These are phyloP conservation scores for Chlorella variabilis DNA, from an alignment of 163 green algal genomes.

Conservation along the genomic window DNA sequence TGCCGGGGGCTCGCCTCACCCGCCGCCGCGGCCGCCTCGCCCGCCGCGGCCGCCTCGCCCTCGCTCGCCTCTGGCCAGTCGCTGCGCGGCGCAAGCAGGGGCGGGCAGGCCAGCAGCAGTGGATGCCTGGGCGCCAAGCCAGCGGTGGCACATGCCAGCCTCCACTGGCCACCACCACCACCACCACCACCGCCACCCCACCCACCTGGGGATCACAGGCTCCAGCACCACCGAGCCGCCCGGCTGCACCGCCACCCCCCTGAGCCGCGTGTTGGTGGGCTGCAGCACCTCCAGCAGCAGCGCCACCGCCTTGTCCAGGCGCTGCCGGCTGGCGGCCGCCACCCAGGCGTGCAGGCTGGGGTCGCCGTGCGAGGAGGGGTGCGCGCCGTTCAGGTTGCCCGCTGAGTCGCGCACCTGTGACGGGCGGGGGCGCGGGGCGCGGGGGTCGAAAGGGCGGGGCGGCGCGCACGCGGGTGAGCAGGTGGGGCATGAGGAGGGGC, in stretches of 20 bases:
- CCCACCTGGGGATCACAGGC: constrained; percentile 8
- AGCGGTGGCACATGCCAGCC: too few relatives aligned
- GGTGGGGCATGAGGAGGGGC: background rate
- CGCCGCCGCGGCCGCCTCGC: background rate
- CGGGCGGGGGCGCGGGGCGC: too few relatives aligned
- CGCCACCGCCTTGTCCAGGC: constrained; percentile 32
- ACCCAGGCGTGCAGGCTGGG: constrained; percentile 35
- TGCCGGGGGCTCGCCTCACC: background rate
- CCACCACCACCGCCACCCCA: too few relatives aligned
- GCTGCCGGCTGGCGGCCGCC: constrained; percentile 13
- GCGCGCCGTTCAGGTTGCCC: constrained; percentile 34
- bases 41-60: background rate
- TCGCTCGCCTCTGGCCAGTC: background rate
- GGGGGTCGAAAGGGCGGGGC: too few relatives aligned
- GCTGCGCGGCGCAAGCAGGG: background rate
- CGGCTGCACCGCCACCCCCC: background rate
- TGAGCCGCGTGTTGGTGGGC: constrained; percentile 24
- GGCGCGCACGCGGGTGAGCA: too few relatives aligned
- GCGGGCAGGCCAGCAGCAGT: too few relatives aligned
- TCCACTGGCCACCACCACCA: too few relatives aligned
- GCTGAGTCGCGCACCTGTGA: constrained; percentile 7
- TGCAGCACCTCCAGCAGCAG: constrained; percentile 41
- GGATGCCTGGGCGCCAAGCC: too few relatives aligned
- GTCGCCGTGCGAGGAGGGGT: constrained; percentile 26
- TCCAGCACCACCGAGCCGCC: constrained; percentile 16